Evolutionary conservation across 2,329 filamentous ascomycete genomes (phyloP), one percentile per base, ranked within the genome.

Genomic region (Trichophyton rubrum): DNA sequence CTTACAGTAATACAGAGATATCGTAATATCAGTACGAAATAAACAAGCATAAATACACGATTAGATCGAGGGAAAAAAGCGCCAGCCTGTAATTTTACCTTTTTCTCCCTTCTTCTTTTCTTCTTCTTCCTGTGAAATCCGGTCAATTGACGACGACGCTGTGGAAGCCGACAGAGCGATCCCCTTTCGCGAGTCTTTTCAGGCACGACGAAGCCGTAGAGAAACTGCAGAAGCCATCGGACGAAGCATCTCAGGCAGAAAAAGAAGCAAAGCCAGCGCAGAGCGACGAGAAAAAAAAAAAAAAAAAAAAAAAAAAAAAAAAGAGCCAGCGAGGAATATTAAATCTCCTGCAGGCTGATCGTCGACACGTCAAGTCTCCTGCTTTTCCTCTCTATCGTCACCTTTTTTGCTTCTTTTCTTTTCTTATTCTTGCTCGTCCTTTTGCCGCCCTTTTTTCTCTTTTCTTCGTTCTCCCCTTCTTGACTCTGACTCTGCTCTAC

Each of bases 351-450:
- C 49, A 53, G 49, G 49, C 15, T 33, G 24, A 53, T 47, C 49
- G 49, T 53, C 49, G 49, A 53, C 55, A 57, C 33, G 55, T 43
- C 33, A 38, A 57, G 40, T 43, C 55, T 40, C 33, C 55, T 43
- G n/a, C 27, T 41, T 57, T 57, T 43, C n/a, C 33, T 38, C 30
- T 55, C 22, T 35, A n/a, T 56, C 53, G n/a, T 56, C 53, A 35
- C 53, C 15, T 35, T 27, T 22, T 56, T 22, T 27, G 15, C 35
- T 35, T 33, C 53, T 15, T 22, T 27, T 56, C 24, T 56, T 24
- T 56, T 22, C 35, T 56, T 27, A 56, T 20, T 24, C 30, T 15
- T 15, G 9, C 6, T 57, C 33, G n/a, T 13, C 30, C 38, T 57
- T 57, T 40, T 30, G 15, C 30, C 40, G 40, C 33, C 55, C 38